Evolutionary conservation across 441 rosid species (phyloP).

Genomic region (Oxalis stricta): DNA sequence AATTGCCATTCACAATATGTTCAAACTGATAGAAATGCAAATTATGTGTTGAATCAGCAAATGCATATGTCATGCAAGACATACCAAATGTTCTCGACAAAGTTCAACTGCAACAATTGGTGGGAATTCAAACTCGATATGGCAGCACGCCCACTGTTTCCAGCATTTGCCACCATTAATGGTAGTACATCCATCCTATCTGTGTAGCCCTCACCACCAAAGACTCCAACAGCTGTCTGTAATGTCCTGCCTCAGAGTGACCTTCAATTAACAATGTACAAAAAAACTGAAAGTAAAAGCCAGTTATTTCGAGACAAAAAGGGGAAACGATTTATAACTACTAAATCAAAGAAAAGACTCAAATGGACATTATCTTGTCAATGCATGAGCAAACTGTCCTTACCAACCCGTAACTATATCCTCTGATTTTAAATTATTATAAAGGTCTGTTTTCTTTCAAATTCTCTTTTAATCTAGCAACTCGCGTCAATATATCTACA

Average conservation of each 20-base stretch:
- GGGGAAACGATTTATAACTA: background rate
- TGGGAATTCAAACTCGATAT: slow-evolving; percentile 73
- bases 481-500: too few relatives aligned
- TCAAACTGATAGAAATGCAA: background rate
- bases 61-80: slow-evolving; percentile 6
- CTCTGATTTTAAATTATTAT: too few relatives aligned
- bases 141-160: slow-evolving; percentile 58
- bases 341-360: background rate
- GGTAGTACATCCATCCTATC: slow-evolving; percentile 52
- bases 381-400: too few relatives aligned
- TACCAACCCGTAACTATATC: too few relatives aligned
- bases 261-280: slow-evolving; percentile 1
- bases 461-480: too few relatives aligned
- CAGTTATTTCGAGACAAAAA: background rate
- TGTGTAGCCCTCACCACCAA: slow-evolving; percentile 76
- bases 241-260: slow-evolving; percentile 49
- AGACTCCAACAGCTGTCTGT: slow-evolving; percentile 96
- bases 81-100: slow-evolving; percentile 91
- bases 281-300: background rate
- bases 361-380: too few relatives aligned
- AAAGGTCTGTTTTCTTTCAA: too few relatives aligned
- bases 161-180: slow-evolving; percentile 88
- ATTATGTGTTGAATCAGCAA: background rate
- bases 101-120: slow-evolving; percentile 70
- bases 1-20: background rate